Evolutionary conservation across 768 basidiomycete species (phyloP), one percentile per base, ranked within the genome.

Genomic region (Lactarius akahatsu): DNA sequence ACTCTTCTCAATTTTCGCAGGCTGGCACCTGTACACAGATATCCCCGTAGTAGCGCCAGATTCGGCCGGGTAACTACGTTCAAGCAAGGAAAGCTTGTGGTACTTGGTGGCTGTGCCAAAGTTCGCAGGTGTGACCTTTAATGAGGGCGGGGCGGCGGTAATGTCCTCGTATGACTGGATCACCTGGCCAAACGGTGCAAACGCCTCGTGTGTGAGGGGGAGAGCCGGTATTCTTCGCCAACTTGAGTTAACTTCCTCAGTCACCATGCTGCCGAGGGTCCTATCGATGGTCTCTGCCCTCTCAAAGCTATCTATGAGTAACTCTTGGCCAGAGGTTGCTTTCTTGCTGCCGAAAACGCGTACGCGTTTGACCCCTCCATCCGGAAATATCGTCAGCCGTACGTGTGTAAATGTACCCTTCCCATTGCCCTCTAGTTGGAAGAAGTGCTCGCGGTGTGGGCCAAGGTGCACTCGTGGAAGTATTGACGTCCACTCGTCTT

Each of bases 351-450:
- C 97, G 94, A 70, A 86, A 80, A 97, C 76, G 66, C 97, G 85
- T n/a, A 99, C 80, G 28, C 97, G 86, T 78, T 98, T 98, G 74
- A 98, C 78, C 30, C 97, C 97, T 52, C 97, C 97, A 73, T 99
- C 96, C 1, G 97, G 97, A 74, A 90, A 85, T 71, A 97, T 96
- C 23, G 91, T 93, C 66, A 97, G 78, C 71, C 88, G 86, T 65
- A 98, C 84, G 76, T 99, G 96, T 16, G 88, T 94, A 75, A 86
- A 96, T 23, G 80, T 74, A 64, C 75, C 76, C 15, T 78, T 84
- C 58, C 81, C 77, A 20, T 85, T 82, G 73, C 87, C 84, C 71
- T 89, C 86, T 65, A 96, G 80, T 73, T 91, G 89, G 79, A 97
- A 94, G 76, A 83, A 91, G 74, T 98, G 96, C 74, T 92, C 89